phyloP scores from a whole-genome alignment of 2,329 filamentous ascomycete genomes.

The Diaporthe sp. region DNA sequence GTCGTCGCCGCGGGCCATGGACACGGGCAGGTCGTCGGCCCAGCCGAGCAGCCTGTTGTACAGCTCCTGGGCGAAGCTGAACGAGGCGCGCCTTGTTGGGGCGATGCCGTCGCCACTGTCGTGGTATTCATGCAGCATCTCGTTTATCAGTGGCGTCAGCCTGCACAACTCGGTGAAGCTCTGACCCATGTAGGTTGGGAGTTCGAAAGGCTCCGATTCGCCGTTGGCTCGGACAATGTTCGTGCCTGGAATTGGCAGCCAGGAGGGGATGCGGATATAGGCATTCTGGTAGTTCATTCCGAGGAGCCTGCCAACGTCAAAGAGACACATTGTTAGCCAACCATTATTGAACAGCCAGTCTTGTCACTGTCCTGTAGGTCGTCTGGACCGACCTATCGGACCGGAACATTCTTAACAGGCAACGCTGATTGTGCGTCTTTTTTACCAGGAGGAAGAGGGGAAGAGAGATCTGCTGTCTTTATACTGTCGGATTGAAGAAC shows the following conservation, averaged over 20 bases:
- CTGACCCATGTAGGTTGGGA: conserved; percentile 36
- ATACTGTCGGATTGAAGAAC: not conserved
- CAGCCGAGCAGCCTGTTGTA: conserved; percentile 38
- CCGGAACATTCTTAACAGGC: no score
- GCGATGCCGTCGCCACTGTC: conserved; percentile 30
- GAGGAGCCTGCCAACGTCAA: conserved; percentile 8
- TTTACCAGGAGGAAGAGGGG: no score
- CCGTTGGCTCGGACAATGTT: conserved; percentile 12
- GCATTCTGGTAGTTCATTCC: conserved; percentile 28
- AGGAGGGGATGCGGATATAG: conserved; percentile 11
- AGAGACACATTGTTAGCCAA: not conserved
- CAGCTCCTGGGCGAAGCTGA: conserved; percentile 33
- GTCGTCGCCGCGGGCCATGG: conserved; percentile 22
- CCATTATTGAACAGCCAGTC: no score
- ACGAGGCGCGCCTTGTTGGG: conserved; percentile 24
- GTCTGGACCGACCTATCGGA: no score
- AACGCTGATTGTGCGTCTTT: not conserved
- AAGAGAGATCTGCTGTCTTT: no score
- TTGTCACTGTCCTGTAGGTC: not conserved
- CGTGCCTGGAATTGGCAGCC: conserved; percentile 31
- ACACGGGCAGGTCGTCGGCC: conserved; percentile 33
- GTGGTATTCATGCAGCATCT: conserved; percentile 31
- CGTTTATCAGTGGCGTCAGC: conserved; percentile 34
- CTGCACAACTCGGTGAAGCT: conserved; percentile 36
- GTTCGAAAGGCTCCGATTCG: conserved; percentile 21